Percentiles rank a stretch among this genome's conserved stretches.
Conservation (phyloP, 169 alveolate species). For the Plasmodium cynomolgi region DNA sequence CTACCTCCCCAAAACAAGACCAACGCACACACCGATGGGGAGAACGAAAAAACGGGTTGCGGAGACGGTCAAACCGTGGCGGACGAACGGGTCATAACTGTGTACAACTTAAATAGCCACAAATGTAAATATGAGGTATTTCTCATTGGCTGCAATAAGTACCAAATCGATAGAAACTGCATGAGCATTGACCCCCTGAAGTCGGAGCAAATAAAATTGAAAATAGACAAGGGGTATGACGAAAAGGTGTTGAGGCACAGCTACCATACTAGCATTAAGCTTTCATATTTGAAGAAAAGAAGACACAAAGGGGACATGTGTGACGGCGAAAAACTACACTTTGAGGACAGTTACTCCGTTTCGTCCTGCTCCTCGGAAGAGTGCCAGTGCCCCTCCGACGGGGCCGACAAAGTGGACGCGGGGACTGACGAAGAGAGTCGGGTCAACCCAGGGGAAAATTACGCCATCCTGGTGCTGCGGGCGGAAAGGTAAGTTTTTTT, state of each 20-base stretch:
- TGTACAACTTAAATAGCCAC: slow-evolving; percentile 50
- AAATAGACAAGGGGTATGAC: slow-evolving; percentile 44
- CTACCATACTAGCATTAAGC: slow-evolving; percentile 1
- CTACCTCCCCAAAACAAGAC: slow-evolving; percentile 11
- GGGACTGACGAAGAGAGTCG: neutral
- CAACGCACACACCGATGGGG: slow-evolving; percentile 7
- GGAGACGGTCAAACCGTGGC: neutral
- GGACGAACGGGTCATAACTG: slow-evolving; percentile 33
- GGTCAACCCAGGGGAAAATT: neutral
- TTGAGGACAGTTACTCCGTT: slow-evolving; percentile 8
- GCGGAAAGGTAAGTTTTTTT: slow-evolving; percentile 17
- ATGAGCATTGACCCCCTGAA: slow-evolving; percentile 19
- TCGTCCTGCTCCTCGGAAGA: slow-evolving; percentile 2
- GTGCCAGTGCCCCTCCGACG: slow-evolving; percentile 3
- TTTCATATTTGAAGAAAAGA: slow-evolving; percentile 10
- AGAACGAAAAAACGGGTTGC: neutral
- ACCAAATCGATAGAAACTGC: slow-evolving; percentile 18
- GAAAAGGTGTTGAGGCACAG: neutral
- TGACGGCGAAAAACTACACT: neutral
- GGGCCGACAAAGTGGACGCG: slow-evolving; percentile 3
- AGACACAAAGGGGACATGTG: neutral
- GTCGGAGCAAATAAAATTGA: slow-evolving; percentile 51
- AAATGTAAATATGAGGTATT: slow-evolving; percentile 48
- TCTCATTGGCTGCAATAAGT: slow-evolving; percentile 46
- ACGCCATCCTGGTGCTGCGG: slow-evolving; percentile 10